Evolutionary conservation across 2,329 filamentous ascomycete genomes (phyloP).

Genomic region (Ascochyta pisi): DNA sequence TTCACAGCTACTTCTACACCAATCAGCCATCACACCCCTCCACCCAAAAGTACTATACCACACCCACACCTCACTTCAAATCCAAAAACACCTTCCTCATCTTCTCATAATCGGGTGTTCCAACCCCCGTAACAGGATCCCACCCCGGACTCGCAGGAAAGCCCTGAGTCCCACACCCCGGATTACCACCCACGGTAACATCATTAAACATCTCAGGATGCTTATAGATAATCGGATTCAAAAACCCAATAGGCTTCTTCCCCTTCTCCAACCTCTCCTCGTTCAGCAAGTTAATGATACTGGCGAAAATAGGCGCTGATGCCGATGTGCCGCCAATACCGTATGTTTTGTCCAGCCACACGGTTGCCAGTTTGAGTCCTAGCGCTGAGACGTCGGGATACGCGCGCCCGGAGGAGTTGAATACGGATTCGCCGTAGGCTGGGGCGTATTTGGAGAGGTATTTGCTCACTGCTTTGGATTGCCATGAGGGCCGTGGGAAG

Average conservation of each 20-base stretch:
- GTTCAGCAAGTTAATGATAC: slow-evolving; percentile 65
- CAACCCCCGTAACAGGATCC: slow-evolving; percentile 39
- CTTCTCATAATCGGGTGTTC: slow-evolving; percentile 25
- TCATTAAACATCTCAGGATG: slow-evolving; percentile 53
- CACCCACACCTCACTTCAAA: neutral
- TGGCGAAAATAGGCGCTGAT: slow-evolving; percentile 64
- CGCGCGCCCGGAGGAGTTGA: slow-evolving; percentile 55
- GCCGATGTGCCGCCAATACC: slow-evolving; percentile 59
- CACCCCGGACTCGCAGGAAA: slow-evolving; percentile 35
- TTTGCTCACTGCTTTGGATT: slow-evolving; percentile 37
- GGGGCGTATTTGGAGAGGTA: slow-evolving; percentile 18
- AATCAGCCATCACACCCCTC: neutral
- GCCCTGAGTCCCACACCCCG: slow-evolving; percentile 42
- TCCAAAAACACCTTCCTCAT: slow-evolving; percentile 25
- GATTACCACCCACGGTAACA: slow-evolving; percentile 39
- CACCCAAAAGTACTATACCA: neutral
- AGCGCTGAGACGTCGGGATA: slow-evolving; percentile 68
- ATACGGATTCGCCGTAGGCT: slow-evolving; percentile 15
- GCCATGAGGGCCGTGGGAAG: slow-evolving; percentile 56
- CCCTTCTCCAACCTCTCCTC: slow-evolving; percentile 61
- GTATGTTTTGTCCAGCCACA: slow-evolving; percentile 42
- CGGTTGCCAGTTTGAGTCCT: slow-evolving; percentile 54
- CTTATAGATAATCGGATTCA: slow-evolving; percentile 65
- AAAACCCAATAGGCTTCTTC: slow-evolving; percentile 59
- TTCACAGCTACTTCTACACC: too few species aligned